A percentile compares a stretch with the other conserved stretches of the same genome.
Evolutionary conservation across 805 yeast species (phyloP).

Genomic region (Blastobotrys parvus): DNA sequence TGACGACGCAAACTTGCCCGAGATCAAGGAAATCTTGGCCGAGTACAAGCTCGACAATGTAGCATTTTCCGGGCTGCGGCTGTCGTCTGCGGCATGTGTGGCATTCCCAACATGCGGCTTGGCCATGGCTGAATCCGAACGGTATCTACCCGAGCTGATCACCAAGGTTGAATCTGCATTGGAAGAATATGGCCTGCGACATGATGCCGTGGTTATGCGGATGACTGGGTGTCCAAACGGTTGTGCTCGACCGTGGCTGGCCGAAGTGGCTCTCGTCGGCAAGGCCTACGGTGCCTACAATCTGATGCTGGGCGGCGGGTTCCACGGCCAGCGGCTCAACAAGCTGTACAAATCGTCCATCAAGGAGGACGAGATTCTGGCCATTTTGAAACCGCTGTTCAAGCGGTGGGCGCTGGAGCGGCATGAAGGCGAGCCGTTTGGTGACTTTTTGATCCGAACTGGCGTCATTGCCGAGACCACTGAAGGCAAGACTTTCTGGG

Average conservation of each 20-base stretch:
- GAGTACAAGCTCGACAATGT: conserved; percentile 78
- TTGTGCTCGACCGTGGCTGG: conserved; percentile 97
- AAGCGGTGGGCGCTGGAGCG: conserved; percentile 93
- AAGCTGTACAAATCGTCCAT: conserved; percentile 82
- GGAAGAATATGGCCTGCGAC: conserved; percentile 88
- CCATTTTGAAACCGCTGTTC: conserved; percentile 72
- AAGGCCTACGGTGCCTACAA: conserved; percentile 92
- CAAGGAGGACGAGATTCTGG: conserved; percentile 81
- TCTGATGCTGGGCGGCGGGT: conserved; percentile 93
- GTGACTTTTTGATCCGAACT: conserved; percentile 80
- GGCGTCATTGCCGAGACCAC: conserved; percentile 84
- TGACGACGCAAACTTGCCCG: conserved; percentile 55
- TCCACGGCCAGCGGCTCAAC: conserved; percentile 85
- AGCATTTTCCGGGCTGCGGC: conserved; percentile 71
- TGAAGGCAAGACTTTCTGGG: conserved; percentile 93
- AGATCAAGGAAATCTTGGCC: conserved; percentile 54
- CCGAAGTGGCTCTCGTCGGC: conserved; percentile 92
- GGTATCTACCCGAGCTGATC: conserved; percentile 77
- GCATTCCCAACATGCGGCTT: conserved; percentile 98
- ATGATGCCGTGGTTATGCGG: conserved; percentile 91
- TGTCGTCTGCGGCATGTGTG: conserved; percentile 93
- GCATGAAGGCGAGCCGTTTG: conserved; percentile 86
- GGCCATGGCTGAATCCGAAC: conserved; percentile 98
- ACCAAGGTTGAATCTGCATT: conserved; percentile 75
- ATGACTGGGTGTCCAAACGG: conserved; percentile 99